These are phyloP conservation scores for Ilyonectria mors-panacis DNA, from an alignment of 2,329 filamentous ascomycete genomes.

Conservation along the genomic window DNA sequence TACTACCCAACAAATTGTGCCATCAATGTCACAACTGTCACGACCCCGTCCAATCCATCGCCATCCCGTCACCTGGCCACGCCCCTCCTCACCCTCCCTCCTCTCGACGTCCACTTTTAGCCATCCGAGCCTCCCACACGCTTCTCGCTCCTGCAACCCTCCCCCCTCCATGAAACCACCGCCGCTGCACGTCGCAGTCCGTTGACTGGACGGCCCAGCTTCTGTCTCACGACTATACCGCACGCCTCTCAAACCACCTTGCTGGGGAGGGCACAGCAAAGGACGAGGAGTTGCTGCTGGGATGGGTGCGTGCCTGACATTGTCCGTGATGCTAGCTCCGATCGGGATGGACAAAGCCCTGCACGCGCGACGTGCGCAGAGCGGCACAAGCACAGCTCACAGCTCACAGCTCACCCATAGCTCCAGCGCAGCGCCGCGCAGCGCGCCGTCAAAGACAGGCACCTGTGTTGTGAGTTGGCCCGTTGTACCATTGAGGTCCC, in stretches of 20 bases:
- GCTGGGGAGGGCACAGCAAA: slow-evolving; percentile 21
- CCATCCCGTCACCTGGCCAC: slow-evolving; percentile 20
- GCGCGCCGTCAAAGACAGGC: slow-evolving; percentile 1
- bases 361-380: slow-evolving; percentile 30
- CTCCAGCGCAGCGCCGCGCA: neutral
- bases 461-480: neutral
- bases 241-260: slow-evolving; percentile 28
- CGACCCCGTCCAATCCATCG: slow-evolving; percentile 24
- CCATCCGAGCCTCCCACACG: slow-evolving; percentile 28
- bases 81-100: slow-evolving; percentile 5
- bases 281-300: slow-evolving; percentile 16
- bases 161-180: slow-evolving; percentile 29
- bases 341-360: slow-evolving; percentile 41
- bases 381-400: slow-evolving; percentile 7
- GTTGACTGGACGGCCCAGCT: slow-evolving; percentile 5
- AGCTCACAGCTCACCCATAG: neutral
- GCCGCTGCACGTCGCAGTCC: neutral
- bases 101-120: slow-evolving; percentile 18
- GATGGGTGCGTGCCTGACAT: slow-evolving; percentile 45
- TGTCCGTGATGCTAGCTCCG: slow-evolving; percentile 45
- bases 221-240: slow-evolving; percentile 11
- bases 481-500: neutral
- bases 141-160: slow-evolving; percentile 6
- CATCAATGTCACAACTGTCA: slow-evolving; percentile 10
- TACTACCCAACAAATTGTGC: slow-evolving; percentile 16